phyloP scores from a whole-genome alignment of 1,284 basidiomycete species.

The Cystobasidiaceae sp. region DNA sequence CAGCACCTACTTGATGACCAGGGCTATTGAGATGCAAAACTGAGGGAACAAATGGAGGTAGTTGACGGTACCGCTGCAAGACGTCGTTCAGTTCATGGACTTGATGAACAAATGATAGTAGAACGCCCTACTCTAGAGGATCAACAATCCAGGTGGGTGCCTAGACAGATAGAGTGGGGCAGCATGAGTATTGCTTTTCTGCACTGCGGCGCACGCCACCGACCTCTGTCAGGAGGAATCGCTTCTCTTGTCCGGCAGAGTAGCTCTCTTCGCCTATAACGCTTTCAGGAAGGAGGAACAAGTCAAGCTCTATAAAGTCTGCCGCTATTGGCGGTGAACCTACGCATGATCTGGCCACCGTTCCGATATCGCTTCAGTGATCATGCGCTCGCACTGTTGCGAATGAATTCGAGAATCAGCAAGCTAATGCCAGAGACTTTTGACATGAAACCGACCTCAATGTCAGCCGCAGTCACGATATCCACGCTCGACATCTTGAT shows the following conservation, averaged over 20 bases:
- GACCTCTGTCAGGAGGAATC: slow-evolving; percentile 39
- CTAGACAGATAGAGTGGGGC: slow-evolving; percentile 17
- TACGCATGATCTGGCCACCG: slow-evolving; percentile 38
- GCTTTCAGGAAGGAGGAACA: no score
- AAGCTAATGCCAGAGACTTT: no score
- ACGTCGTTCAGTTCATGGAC: no score
- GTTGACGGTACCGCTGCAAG: slow-evolving; percentile 36
- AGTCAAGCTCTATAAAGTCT: neutral
- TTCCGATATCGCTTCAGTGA: slow-evolving; percentile 33
- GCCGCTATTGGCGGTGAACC: neutral
- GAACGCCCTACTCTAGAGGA: slow-evolving; percentile 40
- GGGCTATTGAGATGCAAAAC: slow-evolving; percentile 39
- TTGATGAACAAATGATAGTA: neutral
- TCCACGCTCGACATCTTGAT: slow-evolving; percentile 37
- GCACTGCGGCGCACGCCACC: neutral
- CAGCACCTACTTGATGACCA: slow-evolving; percentile 38
- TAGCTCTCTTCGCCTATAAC: slow-evolving; percentile 42
- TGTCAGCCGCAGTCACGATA: slow-evolving; percentile 38
- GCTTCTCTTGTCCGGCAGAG: slow-evolving; percentile 40
- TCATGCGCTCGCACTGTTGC: slow-evolving; percentile 34
- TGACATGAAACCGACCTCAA: slow-evolving; percentile 31
- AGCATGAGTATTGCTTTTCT: neutral
- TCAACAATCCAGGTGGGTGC: slow-evolving; percentile 44
- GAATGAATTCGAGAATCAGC: neutral
- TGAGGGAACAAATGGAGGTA: slow-evolving; percentile 40